These are phyloP conservation scores for Silene latifolia DNA, from an alignment of 148 eudicot genomes.

Conservation along the genomic window DNA sequence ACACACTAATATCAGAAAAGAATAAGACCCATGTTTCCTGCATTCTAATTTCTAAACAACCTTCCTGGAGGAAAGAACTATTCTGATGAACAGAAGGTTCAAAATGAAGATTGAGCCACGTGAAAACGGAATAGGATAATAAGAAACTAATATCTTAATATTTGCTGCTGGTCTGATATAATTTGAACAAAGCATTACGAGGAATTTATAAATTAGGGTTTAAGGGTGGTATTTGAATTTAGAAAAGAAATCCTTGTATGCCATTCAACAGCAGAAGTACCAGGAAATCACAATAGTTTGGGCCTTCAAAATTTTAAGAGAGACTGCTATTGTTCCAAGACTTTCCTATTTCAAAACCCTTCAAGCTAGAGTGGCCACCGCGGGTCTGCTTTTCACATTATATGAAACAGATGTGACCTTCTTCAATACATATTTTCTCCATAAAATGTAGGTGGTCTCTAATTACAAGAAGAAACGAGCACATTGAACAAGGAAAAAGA, in stretches of 20 bases:
- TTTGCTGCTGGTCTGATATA: not conserved
- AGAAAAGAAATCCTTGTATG: too few species aligned
- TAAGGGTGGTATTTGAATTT: too few species aligned
- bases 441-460: not conserved
- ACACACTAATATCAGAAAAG: slow-evolving; percentile 9
- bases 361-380: not conserved
- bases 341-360: not conserved
- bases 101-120: not conserved
- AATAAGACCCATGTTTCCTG: slow-evolving; percentile 2
- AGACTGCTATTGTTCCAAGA: too few species aligned
- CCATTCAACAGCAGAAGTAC: too few species aligned
- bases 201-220: too few species aligned
- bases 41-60: not conserved
- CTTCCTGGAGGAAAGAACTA: not conserved
- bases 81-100: not conserved
- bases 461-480: not conserved
- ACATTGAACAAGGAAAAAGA: not conserved
- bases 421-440: too few species aligned
- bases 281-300: not conserved
- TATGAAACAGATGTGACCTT: not conserved
- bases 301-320: not conserved
- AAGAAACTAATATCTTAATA: not conserved
- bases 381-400: not conserved
- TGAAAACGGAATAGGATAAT: not conserved
- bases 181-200: too few species aligned